These are phyloP conservation scores for Calonectria hawksworthii DNA, from an alignment of 2,329 filamentous ascomycete species.

Conservation along the genomic window DNA sequence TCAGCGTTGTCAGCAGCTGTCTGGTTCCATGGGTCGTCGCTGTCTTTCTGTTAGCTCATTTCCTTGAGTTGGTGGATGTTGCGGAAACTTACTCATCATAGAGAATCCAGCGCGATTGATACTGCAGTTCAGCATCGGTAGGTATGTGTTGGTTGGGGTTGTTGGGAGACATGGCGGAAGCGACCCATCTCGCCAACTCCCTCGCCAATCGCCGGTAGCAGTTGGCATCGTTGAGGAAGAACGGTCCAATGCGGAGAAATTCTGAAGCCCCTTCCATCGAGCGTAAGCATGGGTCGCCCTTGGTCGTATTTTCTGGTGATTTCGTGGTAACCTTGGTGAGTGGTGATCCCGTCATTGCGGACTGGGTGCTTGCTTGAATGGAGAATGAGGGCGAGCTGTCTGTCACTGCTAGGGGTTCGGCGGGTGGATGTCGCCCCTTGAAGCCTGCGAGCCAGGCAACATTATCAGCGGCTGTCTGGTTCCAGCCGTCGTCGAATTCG, in stretches of 20 bases:
- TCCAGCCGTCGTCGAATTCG: constrained; percentile 74
- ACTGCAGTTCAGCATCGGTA: constrained; percentile 73
- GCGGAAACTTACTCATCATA: constrained; percentile 69
- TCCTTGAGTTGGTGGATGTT: not conserved
- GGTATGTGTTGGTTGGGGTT: constrained; percentile 73
- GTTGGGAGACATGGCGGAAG: constrained; percentile 68
- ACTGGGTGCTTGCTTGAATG: constrained; percentile 35
- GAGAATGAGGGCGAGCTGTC: constrained; percentile 45
- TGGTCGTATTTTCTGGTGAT: constrained; percentile 30
- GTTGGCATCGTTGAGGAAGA: constrained; percentile 72
- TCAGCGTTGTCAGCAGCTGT: constrained; percentile 74
- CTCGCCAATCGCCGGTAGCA: constrained; percentile 70
- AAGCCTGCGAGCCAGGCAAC: constrained; percentile 67
- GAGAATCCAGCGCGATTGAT: constrained; percentile 73
- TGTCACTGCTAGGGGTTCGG: constrained; percentile 20
- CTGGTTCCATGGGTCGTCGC: constrained; percentile 75
- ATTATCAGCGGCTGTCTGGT: constrained; percentile 73
- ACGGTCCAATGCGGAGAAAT: constrained; percentile 45
- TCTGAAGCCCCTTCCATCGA: not conserved
- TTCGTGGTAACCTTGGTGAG: constrained; percentile 34
- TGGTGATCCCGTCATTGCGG: constrained; percentile 29
- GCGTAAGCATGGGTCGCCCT: constrained; percentile 18
- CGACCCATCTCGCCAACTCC: constrained; percentile 67
- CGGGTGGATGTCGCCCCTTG: constrained; percentile 59
- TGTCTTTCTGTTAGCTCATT: constrained; percentile 46